Conservation (phyloP, 768 basidiomycete species). For the Suillus subalutaceus region DNA sequence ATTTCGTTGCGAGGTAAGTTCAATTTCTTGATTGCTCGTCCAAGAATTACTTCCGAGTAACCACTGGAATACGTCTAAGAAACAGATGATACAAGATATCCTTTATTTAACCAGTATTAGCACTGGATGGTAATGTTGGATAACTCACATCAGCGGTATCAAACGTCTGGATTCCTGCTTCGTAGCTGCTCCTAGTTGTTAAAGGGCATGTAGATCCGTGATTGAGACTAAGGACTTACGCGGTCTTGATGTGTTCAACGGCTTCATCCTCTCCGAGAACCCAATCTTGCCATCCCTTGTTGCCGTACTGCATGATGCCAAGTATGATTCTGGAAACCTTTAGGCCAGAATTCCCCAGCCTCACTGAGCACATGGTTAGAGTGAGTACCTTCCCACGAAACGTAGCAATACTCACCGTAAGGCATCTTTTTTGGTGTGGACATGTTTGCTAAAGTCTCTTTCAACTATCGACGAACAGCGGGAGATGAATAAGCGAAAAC, state of each 20-base stretch:
- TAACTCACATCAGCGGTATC: constrained; percentile 35
- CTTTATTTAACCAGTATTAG: neutral
- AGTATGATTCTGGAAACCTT: constrained; percentile 55
- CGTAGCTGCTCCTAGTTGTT: constrained; percentile 28
- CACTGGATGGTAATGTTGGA: neutral
- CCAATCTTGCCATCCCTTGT: constrained; percentile 56
- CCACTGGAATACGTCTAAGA: constrained; percentile 66
- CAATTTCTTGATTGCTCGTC: constrained; percentile 70
- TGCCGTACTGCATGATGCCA: constrained; percentile 49
- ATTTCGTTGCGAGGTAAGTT: constrained; percentile 73
- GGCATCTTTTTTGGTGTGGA: constrained; percentile 28
- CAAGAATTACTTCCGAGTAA: constrained; percentile 64
- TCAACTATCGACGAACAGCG: neutral
- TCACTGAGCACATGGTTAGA: constrained; percentile 28
- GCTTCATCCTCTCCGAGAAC: constrained; percentile 49
- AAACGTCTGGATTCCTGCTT: constrained; percentile 38
- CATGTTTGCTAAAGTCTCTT: constrained; percentile 16
- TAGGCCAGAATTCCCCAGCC: constrained; percentile 49
- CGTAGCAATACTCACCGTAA: constrained; percentile 31
- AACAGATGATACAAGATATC: neutral
- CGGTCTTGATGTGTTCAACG: constrained; percentile 49
- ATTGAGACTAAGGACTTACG: constrained; percentile 34
- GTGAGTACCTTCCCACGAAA: neutral
- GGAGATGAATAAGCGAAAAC: neutral
- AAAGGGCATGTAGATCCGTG: neutral